Conservation (phyloP, 495 filamentous ascomycete genomes). For the Tuber umbilicatum region DNA sequence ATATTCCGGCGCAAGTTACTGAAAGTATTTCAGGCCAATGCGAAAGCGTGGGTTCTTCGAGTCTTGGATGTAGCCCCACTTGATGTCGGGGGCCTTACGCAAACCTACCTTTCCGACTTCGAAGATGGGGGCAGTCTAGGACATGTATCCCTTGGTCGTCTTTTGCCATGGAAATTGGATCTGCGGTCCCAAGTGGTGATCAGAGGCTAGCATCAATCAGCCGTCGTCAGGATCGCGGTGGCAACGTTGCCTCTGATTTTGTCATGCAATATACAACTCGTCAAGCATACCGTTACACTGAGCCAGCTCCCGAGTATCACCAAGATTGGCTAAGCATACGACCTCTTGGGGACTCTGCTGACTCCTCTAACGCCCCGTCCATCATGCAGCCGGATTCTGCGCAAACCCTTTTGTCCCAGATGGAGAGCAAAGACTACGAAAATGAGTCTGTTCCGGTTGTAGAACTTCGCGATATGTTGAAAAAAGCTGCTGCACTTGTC, state of each 20-base stretch:
- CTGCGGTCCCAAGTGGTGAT: constrained; percentile 77
- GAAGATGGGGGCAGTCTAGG: constrained; percentile 81
- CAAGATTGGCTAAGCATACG: constrained; percentile 57
- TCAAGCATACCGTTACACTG: constrained; percentile 81
- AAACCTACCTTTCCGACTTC: constrained; percentile 91
- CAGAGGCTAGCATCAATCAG: constrained; percentile 76
- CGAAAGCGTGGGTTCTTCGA: constrained; percentile 69
- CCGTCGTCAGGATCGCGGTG: constrained; percentile 52
- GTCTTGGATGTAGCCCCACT: constrained; percentile 80
- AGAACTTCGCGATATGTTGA: constrained; percentile 70
- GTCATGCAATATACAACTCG: constrained; percentile 95
- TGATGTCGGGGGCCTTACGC: constrained; percentile 88
- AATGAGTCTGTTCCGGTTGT: constrained; percentile 61
- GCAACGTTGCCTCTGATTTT: constrained; percentile 91
- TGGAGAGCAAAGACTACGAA: constrained; percentile 59
- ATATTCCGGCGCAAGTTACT: constrained; percentile 68
- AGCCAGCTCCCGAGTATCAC: constrained; percentile 58
- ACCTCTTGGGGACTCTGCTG: constrained; percentile 46
- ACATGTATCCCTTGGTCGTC: constrained; percentile 90
- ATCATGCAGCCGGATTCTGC: constrained; percentile 35
- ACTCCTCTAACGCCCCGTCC: constrained; percentile 44
- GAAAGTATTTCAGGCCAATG: constrained; percentile 65
- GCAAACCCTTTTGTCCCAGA: constrained; percentile 54
- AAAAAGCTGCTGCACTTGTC: constrained; percentile 76
- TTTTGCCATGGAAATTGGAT: constrained; percentile 89